Evolutionary conservation across 2,329 filamentous ascomycete species (phyloP).

Genomic region (Alternaria postmessia): DNA sequence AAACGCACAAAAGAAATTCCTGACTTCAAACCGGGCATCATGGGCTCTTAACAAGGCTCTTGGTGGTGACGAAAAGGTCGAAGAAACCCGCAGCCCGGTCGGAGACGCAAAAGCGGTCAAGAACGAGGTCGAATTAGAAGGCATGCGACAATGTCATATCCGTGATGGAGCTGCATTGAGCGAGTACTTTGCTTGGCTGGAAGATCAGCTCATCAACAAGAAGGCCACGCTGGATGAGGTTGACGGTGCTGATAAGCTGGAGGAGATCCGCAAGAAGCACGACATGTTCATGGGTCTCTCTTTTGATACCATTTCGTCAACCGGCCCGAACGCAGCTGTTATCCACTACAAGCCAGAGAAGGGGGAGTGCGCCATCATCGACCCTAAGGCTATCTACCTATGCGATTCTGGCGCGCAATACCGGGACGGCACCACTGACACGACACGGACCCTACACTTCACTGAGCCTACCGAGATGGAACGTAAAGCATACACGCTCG

Average conservation of each 20-base stretch:
- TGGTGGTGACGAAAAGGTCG: constrained; percentile 83
- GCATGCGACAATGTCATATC: constrained; percentile 93
- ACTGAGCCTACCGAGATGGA: constrained; percentile 83
- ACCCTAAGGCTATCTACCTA: constrained; percentile 86
- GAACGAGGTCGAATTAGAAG: constrained; percentile 85
- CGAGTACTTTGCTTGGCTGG: constrained; percentile 96
- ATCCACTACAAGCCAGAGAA: constrained; percentile 93
- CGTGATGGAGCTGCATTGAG: constrained; percentile 90
- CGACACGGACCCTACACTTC: constrained; percentile 92
- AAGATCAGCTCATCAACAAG: constrained; percentile 81
- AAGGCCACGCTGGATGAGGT: constrained; percentile 84
- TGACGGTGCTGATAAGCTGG: constrained; percentile 88
- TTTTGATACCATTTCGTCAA: constrained; percentile 95
- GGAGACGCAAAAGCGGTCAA: constrained; percentile 94
- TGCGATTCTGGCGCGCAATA: constrained; percentile 99
- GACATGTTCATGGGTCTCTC: constrained; percentile 87
- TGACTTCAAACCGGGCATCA: constrained; percentile 87
- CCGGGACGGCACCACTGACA: constrained; percentile 93
- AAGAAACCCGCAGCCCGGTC: constrained; percentile 86
- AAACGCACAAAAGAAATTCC: constrained; percentile 67
- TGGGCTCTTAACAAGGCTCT: constrained; percentile 91
- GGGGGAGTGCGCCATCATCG: constrained; percentile 81
- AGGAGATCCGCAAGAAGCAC: constrained; percentile 73
- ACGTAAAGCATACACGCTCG: constrained; percentile 88
- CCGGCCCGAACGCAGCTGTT: constrained; percentile 88